Evolutionary conservation across 176 grass and related monocot genomes (phyloP).

Genomic region (Cocos nucifera): DNA sequence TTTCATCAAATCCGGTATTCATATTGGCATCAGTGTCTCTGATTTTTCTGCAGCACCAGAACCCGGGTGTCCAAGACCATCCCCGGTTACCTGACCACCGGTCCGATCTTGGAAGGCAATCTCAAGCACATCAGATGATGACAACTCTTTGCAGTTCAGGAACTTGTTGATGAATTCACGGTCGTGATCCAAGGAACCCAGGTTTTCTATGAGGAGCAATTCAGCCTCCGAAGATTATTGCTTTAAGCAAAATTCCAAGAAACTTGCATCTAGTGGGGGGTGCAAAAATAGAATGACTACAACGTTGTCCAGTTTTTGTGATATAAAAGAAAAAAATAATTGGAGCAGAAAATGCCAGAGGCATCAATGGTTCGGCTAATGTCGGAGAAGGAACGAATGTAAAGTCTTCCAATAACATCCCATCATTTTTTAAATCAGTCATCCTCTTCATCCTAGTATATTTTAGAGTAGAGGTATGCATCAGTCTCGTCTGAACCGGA

Average conservation of each 20-base stretch:
- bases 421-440: no score
- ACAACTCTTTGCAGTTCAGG: slow-evolving; percentile 81
- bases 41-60: slow-evolving; percentile 17
- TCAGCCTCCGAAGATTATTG: neutral
- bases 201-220: slow-evolving; percentile 63
- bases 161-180: slow-evolving; percentile 81
- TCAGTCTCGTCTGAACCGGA: no score
- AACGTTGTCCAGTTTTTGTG: no score
- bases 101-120: slow-evolving; percentile 54
- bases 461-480: no score
- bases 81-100: neutral
- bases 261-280: slow-evolving; percentile 91
- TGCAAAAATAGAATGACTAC: no score
- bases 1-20: slow-evolving; percentile 20
- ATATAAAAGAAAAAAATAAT: no score
- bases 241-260: slow-evolving; percentile 63
- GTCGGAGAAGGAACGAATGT: no score
- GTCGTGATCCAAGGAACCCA: slow-evolving; percentile 59
- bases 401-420: no score
- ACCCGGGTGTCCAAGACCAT: slow-evolving; percentile 10
- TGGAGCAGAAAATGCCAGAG: no score
- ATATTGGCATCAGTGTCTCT: slow-evolving; percentile 18
- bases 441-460: no score
- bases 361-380: no score
- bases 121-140: slow-evolving; percentile 71